These are phyloP conservation scores for Diophrys sp. DNA, from an alignment of 73 alveolate genomes.

Conservation along the genomic window DNA sequence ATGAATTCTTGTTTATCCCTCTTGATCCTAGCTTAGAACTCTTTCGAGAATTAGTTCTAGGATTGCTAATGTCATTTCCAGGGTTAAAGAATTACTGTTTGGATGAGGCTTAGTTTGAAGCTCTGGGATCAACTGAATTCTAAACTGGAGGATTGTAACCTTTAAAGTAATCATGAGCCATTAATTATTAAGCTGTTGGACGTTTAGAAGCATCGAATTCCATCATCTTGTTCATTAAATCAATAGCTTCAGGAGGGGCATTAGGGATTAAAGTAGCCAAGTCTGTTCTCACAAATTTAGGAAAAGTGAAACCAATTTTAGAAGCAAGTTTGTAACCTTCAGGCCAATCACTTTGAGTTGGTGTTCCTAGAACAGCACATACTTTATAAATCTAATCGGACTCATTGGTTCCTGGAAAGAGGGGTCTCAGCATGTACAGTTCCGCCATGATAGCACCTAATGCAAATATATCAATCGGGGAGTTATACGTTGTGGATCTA, in stretches of 20 bases:
- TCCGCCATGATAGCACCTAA: constrained; percentile 84
- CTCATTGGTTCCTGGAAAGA: constrained; percentile 66
- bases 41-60: too few species aligned
- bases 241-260: constrained; percentile 34
- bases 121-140: too few species aligned
- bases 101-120: too few species aligned
- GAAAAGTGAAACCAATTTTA: constrained; percentile 17
- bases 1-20: not conserved
- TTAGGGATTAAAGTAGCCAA: constrained; percentile 27
- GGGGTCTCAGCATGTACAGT: constrained; percentile 57
- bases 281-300: constrained; percentile 5
- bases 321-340: constrained; percentile 26
- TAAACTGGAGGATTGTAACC: too few species aligned
- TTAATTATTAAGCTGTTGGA: constrained; percentile 54
- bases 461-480: constrained; percentile 83
- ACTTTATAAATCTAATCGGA: constrained; percentile 48
- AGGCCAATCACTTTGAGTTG: constrained; percentile 27
- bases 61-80: not conserved
- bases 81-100: not conserved
- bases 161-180: constrained; percentile 60
- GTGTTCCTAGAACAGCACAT: constrained; percentile 32
- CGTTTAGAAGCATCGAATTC: constrained; percentile 36
- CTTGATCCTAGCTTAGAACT: too few species aligned
- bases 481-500: constrained; percentile 59
- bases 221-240: constrained; percentile 41